Evolutionary conservation across 805 yeast species (phyloP), one percentile per base, ranked within the genome.

Genomic region (Hanseniaspora meyeri): DNA sequence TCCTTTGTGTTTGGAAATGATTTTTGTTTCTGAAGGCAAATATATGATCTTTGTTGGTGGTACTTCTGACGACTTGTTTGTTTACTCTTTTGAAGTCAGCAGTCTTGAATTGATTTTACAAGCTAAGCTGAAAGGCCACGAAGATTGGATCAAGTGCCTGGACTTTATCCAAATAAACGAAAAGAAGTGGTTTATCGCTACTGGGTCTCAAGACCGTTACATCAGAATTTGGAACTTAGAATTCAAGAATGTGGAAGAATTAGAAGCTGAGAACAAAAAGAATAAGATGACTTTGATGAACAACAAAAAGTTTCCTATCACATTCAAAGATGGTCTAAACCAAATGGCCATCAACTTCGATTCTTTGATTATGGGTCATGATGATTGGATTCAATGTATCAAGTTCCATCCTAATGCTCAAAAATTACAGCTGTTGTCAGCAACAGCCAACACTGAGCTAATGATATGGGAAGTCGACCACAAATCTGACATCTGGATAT

Each of bases 291-390:
- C 74, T 10, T 71, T 82, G 42, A 71, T 86, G 58, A 79, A 84
- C 17, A 87, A 86, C 69, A 88, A 85, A 62, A 85, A 82, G 68
- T 82, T 85, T 67, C 51, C 57, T 9, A 46, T 53, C 16, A 77
- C 79, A 59, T 81, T 88, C 60, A 62, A 64, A 12, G 64, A 61
- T 2, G 63, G 61, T 9, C 63, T 62, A 14, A 62, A 74, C 2
- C 67, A 71, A 51, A 79, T 78, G 58, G 79, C 84, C 4, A 76
- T 89, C 52, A 80, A 80, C 61, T 88, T 90, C 65, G 99, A 95
- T 64, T 96, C 98, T 0, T 77, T 93, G 59, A 80, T 93, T 29
- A 83, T 93, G 85, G 99, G 98, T 8, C 98, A 93, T 69, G 99
- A 93, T 66, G 99, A 93, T 68, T 93, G 98, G 98, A 83, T 95